These are phyloP conservation scores for Microthyrium microscopicum DNA, from an alignment of 2,329 filamentous ascomycete genomes.

Conservation along the genomic window DNA sequence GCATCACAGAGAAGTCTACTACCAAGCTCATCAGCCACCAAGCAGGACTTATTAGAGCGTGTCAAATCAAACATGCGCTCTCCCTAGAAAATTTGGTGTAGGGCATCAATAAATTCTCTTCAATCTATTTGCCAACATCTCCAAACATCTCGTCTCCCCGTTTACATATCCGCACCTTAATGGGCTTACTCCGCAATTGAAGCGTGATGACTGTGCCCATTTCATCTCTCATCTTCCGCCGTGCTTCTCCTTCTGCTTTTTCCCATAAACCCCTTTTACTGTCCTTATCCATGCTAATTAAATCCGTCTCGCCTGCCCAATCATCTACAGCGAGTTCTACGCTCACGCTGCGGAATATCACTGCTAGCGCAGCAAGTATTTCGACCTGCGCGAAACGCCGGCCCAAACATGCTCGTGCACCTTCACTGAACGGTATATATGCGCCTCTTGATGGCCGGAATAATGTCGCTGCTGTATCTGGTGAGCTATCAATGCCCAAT, in stretches of 20 bases:
- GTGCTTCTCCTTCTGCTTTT: conserved; percentile 40
- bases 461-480: conserved; percentile 44
- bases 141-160: conserved; percentile 53
- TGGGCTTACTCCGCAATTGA: conserved; percentile 43
- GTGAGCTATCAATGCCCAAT: conserved; percentile 41
- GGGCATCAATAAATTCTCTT: no score
- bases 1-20: conserved; percentile 46
- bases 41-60: conserved; percentile 48
- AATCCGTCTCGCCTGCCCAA: conserved; percentile 24
- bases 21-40: conserved; percentile 40
- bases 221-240: conserved; percentile 34
- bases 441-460: conserved; percentile 39
- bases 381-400: conserved; percentile 40
- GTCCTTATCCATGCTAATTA: conserved; percentile 21
- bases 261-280: conserved; percentile 41
- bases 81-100: no score
- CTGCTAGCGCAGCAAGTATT: conserved; percentile 34
- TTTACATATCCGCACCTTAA: conserved; percentile 52
- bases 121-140: no score
- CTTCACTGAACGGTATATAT: conserved; percentile 39
- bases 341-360: conserved; percentile 40
- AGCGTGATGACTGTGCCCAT: conserved; percentile 52
- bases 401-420: conserved; percentile 37
- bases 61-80: conserved; percentile 49
- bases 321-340: conserved; percentile 50